Evolutionary conservation across 768 basidiomycete genomes (phyloP).

Genomic region (Trametes elegans): DNA sequence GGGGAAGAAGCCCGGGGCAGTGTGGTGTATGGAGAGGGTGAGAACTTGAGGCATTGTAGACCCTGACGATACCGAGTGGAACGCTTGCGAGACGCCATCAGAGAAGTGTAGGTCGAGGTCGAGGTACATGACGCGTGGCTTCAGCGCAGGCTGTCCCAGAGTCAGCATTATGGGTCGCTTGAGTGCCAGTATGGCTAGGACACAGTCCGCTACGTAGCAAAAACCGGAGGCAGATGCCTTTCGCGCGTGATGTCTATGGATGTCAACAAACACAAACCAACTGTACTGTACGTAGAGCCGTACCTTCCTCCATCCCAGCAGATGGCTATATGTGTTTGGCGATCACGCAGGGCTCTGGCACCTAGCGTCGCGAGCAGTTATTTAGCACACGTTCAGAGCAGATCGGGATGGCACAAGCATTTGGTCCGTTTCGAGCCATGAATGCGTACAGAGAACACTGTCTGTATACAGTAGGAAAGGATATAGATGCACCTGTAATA

Average conservation of each 20-base stretch:
- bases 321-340: slow-evolving; percentile 59
- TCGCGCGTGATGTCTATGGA: slow-evolving; percentile 74
- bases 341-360: slow-evolving; percentile 53
- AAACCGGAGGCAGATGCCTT: slow-evolving; percentile 81
- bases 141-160: slow-evolving; percentile 23
- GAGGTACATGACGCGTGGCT: slow-evolving; percentile 79
- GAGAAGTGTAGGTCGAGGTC: slow-evolving; percentile 93
- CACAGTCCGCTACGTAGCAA: slow-evolving; percentile 91
- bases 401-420: neutral
- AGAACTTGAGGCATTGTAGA: slow-evolving; percentile 32
- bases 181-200: slow-evolving; percentile 76
- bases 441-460: too few species aligned
- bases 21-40: slow-evolving; percentile 84
- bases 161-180: slow-evolving; percentile 35
- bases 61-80: slow-evolving; percentile 42
- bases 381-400: neutral
- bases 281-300: neutral
- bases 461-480: too few species aligned
- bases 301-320: slow-evolving; percentile 92
- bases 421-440: too few species aligned
- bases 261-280: neutral
- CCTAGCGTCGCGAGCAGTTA: too few species aligned
- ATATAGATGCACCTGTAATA: slow-evolving; percentile 47
- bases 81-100: slow-evolving; percentile 83
- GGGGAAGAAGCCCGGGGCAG: slow-evolving; percentile 85